Evolutionary conservation across 768 basidiomycete genomes (phyloP), one percentile per base, ranked within the genome.

Genomic region (Thelephora ganbajun): DNA sequence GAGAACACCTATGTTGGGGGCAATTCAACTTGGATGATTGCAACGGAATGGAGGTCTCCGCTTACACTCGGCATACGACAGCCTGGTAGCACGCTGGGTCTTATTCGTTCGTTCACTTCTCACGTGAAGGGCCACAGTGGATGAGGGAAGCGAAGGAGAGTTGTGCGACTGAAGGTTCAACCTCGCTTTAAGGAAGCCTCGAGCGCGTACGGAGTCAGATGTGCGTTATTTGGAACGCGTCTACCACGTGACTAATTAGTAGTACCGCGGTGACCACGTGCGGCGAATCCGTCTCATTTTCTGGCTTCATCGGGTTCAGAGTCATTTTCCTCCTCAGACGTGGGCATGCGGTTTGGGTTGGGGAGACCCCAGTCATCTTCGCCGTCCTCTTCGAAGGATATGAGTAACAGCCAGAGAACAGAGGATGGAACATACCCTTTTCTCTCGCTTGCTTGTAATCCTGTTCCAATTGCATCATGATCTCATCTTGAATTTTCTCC

Each of bases 51-150:
- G 18, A 13, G 30, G 16, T 9, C 30, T 43, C n/a, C n/a, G 64
- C 68, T 47, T 54, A 70, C 70, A 66, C 53, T 71, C 66, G 19
- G 67, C 59, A 50, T 70, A 70, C 2, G 63, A 66, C 34, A 58
- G 55, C 49, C 69, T 69, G 42, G 52, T 50, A 22, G 18, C 22
- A 41, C 14, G 39, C 18, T 16, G 19, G 5, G 58, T 39, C 50
- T 62, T 63, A 22, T 54, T 54, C 5, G 59, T 48, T 50, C 57
- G 63, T n/a, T 58, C 59, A 11, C 57, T 50, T 0, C 60, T 64
- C 66, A 66, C 66, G 35, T 35, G 16, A 19, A 58, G 13, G 36
- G 41, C 34, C 22, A 13, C 14, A 22, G 7, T 7, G 22, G 39
- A 41, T 14, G 39, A 14, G 39, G 22, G 22, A 22, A 5, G 36